Base-by-base conservation (phyloP, 2,329 filamentous ascomycete genomes). In the Phyllosticta capitalensis region DNA sequence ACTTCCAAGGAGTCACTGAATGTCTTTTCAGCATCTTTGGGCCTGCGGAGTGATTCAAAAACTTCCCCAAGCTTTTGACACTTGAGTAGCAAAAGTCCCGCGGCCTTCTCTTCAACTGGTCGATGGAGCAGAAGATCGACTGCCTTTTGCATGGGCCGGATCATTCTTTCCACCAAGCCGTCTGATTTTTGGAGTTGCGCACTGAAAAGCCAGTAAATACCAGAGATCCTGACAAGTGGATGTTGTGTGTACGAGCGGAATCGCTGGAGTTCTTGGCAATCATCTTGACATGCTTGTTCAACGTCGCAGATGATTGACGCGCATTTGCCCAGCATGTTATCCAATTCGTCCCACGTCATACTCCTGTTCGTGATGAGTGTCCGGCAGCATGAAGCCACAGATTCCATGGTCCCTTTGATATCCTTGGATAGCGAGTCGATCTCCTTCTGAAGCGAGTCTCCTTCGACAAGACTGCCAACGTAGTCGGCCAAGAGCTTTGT, bases 191-290 rank as follows among this genome's bases (percentile, higher is more conserved):
- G 81, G 73, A 61, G 83, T 52, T 78, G 75, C 19, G 81, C 72
- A 66, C 84, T 83, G 54, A 82, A 77, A n/a, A 83, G 76, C 68
- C 86, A 90, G 68, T 89, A 89, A 2, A 88, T 77, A 65, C 87
- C 86, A 0, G 87, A 90, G 24, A 90, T 81, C 65, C 85, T 88
- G 62, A 87, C 79, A 60, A 82, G 77, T 28, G 65, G 67, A 6
- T 63, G 65, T 22, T 65, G 64, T 9, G 67, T 57, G 19, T 67
- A 57, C 7, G 19, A 61, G 59, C 45, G 64, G 59, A 5, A 56
- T 20, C 21, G 56, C 49, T 17, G 59, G 28, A 26, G 60, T 45
- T 9, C 59, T 12, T 52, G 49, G 12, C 45, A 56, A 9, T 60
- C 59, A 2, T 60, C 52, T 9, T 61, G 60, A 5, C 50, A 53